A percentile compares a stretch with the other conserved stretches of the same genome.
These are phyloP conservation scores for Xenosphaeropsis pyriputrescens DNA, from an alignment of 2,329 filamentous ascomycete genomes.

Conservation along the genomic window DNA sequence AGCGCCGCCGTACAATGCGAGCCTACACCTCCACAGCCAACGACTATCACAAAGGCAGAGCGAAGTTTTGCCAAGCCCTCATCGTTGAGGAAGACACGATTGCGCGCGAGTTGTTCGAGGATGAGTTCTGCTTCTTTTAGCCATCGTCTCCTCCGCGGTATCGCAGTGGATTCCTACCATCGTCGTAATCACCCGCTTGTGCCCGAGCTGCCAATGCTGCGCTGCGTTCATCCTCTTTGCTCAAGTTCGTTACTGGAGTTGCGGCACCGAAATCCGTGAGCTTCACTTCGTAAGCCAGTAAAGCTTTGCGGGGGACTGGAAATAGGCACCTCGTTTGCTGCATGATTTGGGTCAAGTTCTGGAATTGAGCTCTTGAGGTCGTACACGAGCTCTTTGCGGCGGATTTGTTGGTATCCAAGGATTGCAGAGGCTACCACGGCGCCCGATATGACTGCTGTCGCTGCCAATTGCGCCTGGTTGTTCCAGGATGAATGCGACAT, in stretches of 20 bases:
- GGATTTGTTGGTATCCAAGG: constrained; percentile 45
- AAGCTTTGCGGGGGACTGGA: neutral
- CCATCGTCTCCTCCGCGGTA: no score
- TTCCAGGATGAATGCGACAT: constrained; percentile 16
- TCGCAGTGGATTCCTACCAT: constrained; percentile 18
- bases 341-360: constrained; percentile 16
- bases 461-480: constrained; percentile 39
- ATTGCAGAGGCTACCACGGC: constrained; percentile 44
- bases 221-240: constrained; percentile 47
- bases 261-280: constrained; percentile 32
- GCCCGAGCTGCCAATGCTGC: constrained; percentile 42
- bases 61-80: constrained; percentile 70
- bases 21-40: constrained; percentile 88
- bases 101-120: constrained; percentile 85
- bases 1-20: constrained; percentile 82
- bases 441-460: constrained; percentile 54
- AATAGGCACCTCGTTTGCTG: constrained; percentile 22
- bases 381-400: constrained; percentile 35
- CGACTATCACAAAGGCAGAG: constrained; percentile 70
- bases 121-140: constrained; percentile 52
- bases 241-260: constrained; percentile 15
- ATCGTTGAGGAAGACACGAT: constrained; percentile 78
- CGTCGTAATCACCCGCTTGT: constrained; percentile 48
- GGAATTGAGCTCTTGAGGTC: constrained; percentile 48
- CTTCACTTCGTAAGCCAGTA: constrained; percentile 25